These are phyloP conservation scores for Hibiscus syriacus DNA, from an alignment of 345 rosid species.

Conservation along the genomic window DNA sequence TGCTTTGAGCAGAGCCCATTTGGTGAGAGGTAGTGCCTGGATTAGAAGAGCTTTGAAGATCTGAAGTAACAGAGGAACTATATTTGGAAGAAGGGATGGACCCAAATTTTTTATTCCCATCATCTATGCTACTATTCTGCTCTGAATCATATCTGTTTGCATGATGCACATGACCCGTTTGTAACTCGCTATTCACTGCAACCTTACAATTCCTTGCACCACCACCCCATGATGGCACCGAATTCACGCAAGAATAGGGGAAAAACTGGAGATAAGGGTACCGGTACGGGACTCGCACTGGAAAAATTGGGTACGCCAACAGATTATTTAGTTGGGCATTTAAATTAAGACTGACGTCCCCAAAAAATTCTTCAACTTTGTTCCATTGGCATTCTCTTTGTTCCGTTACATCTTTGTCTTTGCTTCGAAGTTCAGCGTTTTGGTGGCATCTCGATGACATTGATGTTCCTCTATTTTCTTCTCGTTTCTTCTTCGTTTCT, in stretches of 20 bases:
- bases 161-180: too few species aligned
- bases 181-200: neutral
- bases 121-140: constrained; percentile 16
- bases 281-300: constrained; percentile 17
- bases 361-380: constrained; percentile 12
- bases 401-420: neutral
- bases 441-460: neutral
- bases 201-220: constrained; percentile 12
- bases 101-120: constrained; percentile 17
- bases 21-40: constrained; percentile 34
- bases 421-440: neutral
- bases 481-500: constrained; percentile 43
- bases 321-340: neutral
- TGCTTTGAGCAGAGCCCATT: neutral
- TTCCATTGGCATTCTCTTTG: constrained; percentile 21
- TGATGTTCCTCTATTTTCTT: constrained; percentile 16
- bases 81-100: constrained; percentile 32
- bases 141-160: constrained; percentile 25
- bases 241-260: constrained; percentile 15
- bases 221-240: constrained; percentile 19
- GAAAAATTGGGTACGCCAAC: constrained; percentile 5
- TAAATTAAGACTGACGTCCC: constrained; percentile 11
- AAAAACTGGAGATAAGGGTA: constrained; percentile 14
- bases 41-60: constrained; percentile 30
- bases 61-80: constrained; percentile 37